Conservation (phyloP, 495 filamentous ascomycete genomes). For the Penicillium arizonense region DNA sequence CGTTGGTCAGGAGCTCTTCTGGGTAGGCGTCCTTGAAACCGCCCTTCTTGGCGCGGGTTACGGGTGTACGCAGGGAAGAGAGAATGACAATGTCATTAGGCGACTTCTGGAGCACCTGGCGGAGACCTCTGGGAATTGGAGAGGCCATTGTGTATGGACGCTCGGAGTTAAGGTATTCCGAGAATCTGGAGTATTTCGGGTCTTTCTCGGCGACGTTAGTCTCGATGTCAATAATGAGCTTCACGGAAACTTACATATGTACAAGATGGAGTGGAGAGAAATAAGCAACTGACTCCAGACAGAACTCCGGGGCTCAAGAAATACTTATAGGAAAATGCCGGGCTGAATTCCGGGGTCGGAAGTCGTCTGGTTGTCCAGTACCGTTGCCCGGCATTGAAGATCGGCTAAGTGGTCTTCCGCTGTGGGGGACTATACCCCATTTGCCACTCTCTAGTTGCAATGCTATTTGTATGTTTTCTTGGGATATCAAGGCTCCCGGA, state of each 20-base stretch:
- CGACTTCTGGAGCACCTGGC: slow-evolving; percentile 74
- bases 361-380: slow-evolving; percentile 18
- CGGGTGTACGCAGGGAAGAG: slow-evolving; percentile 81
- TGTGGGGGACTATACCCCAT: slow-evolving; percentile 5
- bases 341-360: slow-evolving; percentile 36
- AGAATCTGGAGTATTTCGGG: slow-evolving; percentile 1
- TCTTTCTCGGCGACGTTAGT: slow-evolving; percentile 7
- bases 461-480: too few species aligned
- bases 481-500: too few species aligned
- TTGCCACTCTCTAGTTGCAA: too few species aligned
- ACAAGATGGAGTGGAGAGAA: slow-evolving; percentile 2
- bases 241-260: neutral
- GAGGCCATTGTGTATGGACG: slow-evolving; percentile 43
- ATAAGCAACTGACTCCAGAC: slow-evolving; percentile 1
- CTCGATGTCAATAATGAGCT: neutral
- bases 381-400: slow-evolving; percentile 38
- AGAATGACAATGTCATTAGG: slow-evolving; percentile 86
- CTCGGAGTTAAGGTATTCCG: slow-evolving; percentile 1
- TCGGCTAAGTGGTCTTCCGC: slow-evolving; percentile 47
- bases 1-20: slow-evolving; percentile 79
- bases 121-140: slow-evolving; percentile 62
- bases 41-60: slow-evolving; percentile 79
- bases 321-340: slow-evolving; percentile 26
- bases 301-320: neutral
- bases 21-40: slow-evolving; percentile 86